Percentiles rank a stretch among this genome's conserved stretches.
Conservation (phyloP, 208 protist species). For the Plasmodiophora brassicae region DNA sequence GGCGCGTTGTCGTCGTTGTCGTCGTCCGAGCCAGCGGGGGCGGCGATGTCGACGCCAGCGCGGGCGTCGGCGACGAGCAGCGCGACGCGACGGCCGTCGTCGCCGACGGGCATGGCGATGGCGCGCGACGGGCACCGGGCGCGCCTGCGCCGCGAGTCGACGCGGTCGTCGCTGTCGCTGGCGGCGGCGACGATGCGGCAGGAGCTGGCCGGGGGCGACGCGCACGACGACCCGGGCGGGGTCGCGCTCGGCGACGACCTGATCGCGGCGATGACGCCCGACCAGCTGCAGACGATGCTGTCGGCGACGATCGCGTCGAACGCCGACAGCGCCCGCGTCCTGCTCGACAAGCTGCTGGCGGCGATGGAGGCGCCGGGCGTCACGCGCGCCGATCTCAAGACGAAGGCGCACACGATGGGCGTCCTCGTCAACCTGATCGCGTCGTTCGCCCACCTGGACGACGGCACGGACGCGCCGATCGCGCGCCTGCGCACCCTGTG, state of each 20-base stretch:
- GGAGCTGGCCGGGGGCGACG: not conserved
- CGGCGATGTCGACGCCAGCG: no score
- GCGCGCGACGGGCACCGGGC: not conserved
- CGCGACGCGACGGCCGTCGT: not conserved
- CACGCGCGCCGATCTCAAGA: not conserved
- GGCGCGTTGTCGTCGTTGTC: no score
- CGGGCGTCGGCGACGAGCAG: no score
- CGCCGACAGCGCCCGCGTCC: not conserved
- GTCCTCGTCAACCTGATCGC: slow-evolving; percentile 3
- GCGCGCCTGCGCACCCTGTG: not conserved
- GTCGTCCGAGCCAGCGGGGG: no score
- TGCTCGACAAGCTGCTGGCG: slow-evolving; percentile 1
- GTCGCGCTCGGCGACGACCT: not conserved
- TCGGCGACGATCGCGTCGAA: not conserved
- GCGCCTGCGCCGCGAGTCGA: not conserved
- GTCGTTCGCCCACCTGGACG: not conserved
- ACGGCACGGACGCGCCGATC: not conserved
- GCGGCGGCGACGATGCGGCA: not conserved
- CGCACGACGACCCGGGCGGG: not conserved
- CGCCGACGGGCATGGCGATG: not conserved
- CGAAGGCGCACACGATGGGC: not conserved
- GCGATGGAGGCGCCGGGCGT: not conserved
- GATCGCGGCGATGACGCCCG: not conserved
- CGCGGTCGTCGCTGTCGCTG: no score
- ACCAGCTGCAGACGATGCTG: slow-evolving; percentile 10